Conservation (phyloP, 768 basidiomycete species). For the Tremella mesenterica region DNA sequence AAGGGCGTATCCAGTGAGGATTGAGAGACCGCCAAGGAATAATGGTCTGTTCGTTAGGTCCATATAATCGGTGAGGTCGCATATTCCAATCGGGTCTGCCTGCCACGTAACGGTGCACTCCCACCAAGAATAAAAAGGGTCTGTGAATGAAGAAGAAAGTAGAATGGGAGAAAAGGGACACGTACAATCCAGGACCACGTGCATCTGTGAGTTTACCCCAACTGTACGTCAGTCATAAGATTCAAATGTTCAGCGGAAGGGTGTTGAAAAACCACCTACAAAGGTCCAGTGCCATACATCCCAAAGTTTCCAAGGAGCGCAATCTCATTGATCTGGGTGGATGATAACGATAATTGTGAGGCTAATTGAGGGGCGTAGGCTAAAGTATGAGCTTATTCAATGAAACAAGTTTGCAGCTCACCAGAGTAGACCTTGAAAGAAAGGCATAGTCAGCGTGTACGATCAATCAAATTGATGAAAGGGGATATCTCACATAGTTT, state of each 20-base stretch:
- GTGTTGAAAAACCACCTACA: constrained; percentile 44
- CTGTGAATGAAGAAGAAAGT: too few species aligned
- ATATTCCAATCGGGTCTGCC: too few species aligned
- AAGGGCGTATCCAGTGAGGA: constrained; percentile 65
- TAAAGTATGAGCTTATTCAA: constrained; percentile 32
- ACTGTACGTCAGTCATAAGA: background rate
- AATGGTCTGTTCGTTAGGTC: constrained; percentile 54
- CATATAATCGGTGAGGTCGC: too few species aligned
- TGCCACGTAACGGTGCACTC: too few species aligned
- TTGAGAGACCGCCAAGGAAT: constrained; percentile 52
- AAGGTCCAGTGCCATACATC: constrained; percentile 64
- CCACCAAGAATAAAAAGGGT: too few species aligned
- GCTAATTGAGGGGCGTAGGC: constrained; percentile 85
- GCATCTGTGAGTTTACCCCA: constrained; percentile 70
- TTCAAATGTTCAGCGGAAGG: background rate
- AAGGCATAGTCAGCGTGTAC: background rate
- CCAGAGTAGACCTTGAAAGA: constrained; percentile 11
- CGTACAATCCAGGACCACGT: background rate
- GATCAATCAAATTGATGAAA: too few species aligned
- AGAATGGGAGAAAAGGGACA: too few species aligned
- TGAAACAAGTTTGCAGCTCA: background rate
- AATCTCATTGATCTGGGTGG: constrained; percentile 73
- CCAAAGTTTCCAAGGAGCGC: constrained; percentile 56
- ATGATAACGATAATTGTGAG: constrained; percentile 60
- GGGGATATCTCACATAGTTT: constrained; percentile 9